phyloP scores from a whole-genome alignment of 805 yeast genomes.

The Sugiyamaella americana region DNA sequence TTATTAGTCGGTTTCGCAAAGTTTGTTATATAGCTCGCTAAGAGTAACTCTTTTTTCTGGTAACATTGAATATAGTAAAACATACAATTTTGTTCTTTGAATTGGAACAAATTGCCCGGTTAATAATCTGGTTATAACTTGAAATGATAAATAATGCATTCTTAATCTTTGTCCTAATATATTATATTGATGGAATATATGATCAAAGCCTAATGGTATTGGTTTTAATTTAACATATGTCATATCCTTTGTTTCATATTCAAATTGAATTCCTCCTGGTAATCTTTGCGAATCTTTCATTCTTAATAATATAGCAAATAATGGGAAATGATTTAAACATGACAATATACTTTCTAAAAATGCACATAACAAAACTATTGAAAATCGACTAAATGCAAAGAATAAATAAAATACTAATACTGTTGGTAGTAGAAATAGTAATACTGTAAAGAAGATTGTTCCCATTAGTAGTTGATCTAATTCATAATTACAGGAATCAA shows the following conservation, averaged over 20 bases:
- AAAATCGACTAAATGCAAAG: slow-evolving; percentile 56
- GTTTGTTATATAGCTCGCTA: slow-evolving; percentile 11
- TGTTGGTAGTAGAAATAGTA: slow-evolving; percentile 78
- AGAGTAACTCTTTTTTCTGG: slow-evolving; percentile 37
- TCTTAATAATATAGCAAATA: slow-evolving; percentile 74
- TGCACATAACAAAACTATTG: slow-evolving; percentile 44
- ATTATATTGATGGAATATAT: slow-evolving; percentile 46
- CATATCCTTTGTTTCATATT: not conserved
- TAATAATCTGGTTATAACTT: slow-evolving; percentile 37
- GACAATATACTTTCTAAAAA: slow-evolving; percentile 55
- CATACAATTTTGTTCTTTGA: slow-evolving; percentile 45
- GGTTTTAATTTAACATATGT: not conserved
- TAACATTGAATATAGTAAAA: slow-evolving; percentile 46
- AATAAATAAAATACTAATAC: slow-evolving; percentile 74
- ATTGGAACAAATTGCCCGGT: slow-evolving; percentile 44
- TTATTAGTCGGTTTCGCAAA: too few species aligned
- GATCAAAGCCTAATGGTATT: slow-evolving; percentile 39
- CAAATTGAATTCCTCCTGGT: slow-evolving; percentile 48
- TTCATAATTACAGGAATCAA: slow-evolving; percentile 79
- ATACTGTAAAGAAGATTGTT: slow-evolving; percentile 75
- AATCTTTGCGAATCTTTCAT: slow-evolving; percentile 69
- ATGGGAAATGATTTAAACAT: slow-evolving; percentile 73
- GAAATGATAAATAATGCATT: slow-evolving; percentile 39
- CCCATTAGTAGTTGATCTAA: slow-evolving; percentile 85
- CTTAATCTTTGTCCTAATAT: slow-evolving; percentile 37